Percentiles rank a stretch among this genome's conserved stretches.
phyloP scores from a whole-genome alignment of 176 grass and related monocot genomes.

The Phoenix roebelenii region DNA sequence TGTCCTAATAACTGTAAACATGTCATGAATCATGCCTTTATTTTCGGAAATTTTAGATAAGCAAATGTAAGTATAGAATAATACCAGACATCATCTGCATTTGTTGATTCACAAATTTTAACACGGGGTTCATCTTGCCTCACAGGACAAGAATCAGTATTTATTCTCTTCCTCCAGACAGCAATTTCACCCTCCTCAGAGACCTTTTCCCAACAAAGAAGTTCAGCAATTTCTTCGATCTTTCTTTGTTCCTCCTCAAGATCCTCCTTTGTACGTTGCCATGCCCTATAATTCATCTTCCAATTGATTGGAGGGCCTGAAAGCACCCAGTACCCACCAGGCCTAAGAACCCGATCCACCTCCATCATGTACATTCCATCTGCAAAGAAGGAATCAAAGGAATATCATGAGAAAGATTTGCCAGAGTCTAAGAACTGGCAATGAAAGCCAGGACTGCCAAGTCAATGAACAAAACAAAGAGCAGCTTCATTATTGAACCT shows the following conservation, averaged over 20 bases:
- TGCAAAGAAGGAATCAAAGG: slow-evolving; percentile 7
- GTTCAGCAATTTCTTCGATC: slow-evolving; percentile 60
- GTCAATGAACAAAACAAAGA: background rate
- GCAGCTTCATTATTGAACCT: slow-evolving; percentile 1
- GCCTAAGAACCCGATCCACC: slow-evolving; percentile 81
- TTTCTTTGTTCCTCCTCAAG: slow-evolving; percentile 51
- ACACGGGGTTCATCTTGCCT: slow-evolving; percentile 17
- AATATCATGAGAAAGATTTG: too few relatives aligned
- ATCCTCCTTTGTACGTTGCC: slow-evolving; percentile 64
- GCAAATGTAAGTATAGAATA: background rate
- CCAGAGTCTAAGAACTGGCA: slow-evolving; percentile 4
- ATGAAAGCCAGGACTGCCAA: background rate
- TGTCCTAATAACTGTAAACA: too few relatives aligned
- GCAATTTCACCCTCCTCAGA: slow-evolving; percentile 56
- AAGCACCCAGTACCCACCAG: slow-evolving; percentile 82
- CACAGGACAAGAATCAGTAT: slow-evolving; percentile 30
- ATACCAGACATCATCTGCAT: slow-evolving; percentile 73
- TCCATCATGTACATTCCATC: slow-evolving; percentile 92
- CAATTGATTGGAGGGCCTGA: slow-evolving; percentile 92
- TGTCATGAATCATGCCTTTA: too few relatives aligned
- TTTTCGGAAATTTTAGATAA: background rate
- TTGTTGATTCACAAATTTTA: slow-evolving; percentile 34
- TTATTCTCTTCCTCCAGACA: slow-evolving; percentile 65
- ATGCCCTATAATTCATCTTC: slow-evolving; percentile 38
- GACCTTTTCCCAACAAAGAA: slow-evolving; percentile 89